Base-by-base conservation (phyloP, 495 filamentous ascomycete species). In the Elaphomyces granulatus region DNA sequence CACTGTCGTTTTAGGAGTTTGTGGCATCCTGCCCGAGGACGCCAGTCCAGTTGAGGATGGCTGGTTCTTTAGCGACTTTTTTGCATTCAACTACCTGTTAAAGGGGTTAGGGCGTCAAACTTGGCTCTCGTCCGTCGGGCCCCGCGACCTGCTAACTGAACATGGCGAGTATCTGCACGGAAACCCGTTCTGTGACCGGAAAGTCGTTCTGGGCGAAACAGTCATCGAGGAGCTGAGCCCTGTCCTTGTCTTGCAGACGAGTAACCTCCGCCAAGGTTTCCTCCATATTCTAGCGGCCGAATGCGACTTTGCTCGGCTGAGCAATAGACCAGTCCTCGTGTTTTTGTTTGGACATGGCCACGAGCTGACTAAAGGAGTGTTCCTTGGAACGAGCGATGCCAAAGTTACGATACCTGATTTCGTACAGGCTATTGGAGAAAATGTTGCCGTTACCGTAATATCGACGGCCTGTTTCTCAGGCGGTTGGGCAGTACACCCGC, bases 31-130 rank as follows among this genome's bases (percentile, higher is more conserved):
- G 8, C 40, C 37, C 18, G 21, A 33, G 6, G 30, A 38, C 36
- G 42, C 50, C 20, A 33, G 39, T 34, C 47, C 46, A 20, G 15
- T 35, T 1, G 14, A 40, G n/a, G 48, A 53, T 40, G 50, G 53
- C 20, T 53, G 53, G 50, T 49, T 51, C 16, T 44, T 49, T 17
- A 45, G 40, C 18, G 50, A 55, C 38, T 55, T 53, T 38, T 51
- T 48, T 40, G 44, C 47, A 18, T 55, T 55, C 43, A 46, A 49
- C 37, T 39, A 55, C 21, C 37, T 55, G 42, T 37, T 55, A 14
- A 17, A 45, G 15, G 48, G 44, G 23, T 18, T 46, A 36, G 43
- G 48, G 32, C 26, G 31, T 17, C 48, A 53, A 41, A 43, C 42
- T n/a, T 54, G 53, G 50, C 37, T 51, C 17, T 45, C 49, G 14